phyloP scores from a whole-genome alignment of 2,329 filamentous ascomycete species.

The Verticillium tricorpus region DNA sequence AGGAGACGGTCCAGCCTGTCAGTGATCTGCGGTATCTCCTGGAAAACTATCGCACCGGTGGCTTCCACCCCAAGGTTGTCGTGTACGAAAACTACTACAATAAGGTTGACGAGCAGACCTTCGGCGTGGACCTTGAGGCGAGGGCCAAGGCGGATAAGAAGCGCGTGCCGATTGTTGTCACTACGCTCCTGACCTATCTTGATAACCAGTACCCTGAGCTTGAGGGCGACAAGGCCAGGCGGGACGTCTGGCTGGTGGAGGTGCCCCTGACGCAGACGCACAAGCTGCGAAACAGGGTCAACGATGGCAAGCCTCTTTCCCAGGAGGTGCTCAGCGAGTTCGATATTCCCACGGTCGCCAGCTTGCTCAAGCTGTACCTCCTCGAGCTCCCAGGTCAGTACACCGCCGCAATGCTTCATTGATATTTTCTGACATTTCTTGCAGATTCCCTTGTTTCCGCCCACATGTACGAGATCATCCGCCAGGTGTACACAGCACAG shows the following conservation, averaged over 20 bases:
- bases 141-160: conserved; percentile 91
- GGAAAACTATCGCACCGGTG: conserved; percentile 94
- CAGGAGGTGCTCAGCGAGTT: conserved; percentile 78
- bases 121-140: conserved; percentile 96
- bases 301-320: conserved; percentile 78
- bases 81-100: conserved; percentile 99
- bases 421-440: background rate
- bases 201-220: conserved; percentile 97
- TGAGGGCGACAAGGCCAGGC: conserved; percentile 89
- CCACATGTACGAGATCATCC: conserved; percentile 97
- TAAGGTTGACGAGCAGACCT: conserved; percentile 94
- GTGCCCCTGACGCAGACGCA: conserved; percentile 83
- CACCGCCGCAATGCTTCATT: background rate
- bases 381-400: conserved; percentile 84
- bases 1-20: conserved; percentile 93
- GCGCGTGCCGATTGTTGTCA: conserved; percentile 87
- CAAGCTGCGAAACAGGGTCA: conserved; percentile 75
- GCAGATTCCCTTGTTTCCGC: conserved; percentile 95
- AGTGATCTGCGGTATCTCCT: conserved; percentile 89
- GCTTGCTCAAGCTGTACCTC: conserved; percentile 88
- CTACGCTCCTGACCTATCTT: conserved; percentile 87
- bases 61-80: conserved; percentile 83
- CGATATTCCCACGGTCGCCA: conserved; percentile 91
- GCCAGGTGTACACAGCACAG: conserved; percentile 81
- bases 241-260: conserved; percentile 91